Evolutionary conservation across 345 rosid species (phyloP).

Genomic region (Gossypium anomalum): DNA sequence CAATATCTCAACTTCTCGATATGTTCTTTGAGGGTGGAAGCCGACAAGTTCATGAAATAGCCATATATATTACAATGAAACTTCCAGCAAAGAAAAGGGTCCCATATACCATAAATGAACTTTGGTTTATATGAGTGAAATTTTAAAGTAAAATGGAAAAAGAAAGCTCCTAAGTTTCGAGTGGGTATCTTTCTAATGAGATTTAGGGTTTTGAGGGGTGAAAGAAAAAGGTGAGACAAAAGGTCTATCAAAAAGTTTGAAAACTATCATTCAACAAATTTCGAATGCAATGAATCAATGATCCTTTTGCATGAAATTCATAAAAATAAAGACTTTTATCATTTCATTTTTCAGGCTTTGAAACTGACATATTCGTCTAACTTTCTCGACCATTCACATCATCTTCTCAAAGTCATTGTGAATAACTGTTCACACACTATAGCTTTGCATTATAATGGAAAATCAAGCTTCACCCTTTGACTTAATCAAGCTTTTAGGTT

Average conservation of each 20-base stretch:
- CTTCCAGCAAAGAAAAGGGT: constrained; percentile 15
- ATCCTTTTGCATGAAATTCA: constrained; percentile 36
- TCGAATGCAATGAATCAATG: constrained; percentile 34
- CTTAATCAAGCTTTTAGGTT: too few relatives aligned
- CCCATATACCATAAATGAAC: constrained; percentile 17
- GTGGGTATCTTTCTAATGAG: constrained; percentile 14
- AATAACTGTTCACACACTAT: too few relatives aligned
- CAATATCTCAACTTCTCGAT: neutral
- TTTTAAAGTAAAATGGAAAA: neutral
- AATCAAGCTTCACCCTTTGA: too few relatives aligned
- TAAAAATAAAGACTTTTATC: neutral
- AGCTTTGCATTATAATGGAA: too few relatives aligned
- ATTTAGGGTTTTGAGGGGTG: neutral
- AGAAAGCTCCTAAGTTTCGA: constrained; percentile 24
- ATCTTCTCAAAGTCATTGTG: too few relatives aligned
- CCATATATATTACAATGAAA: neutral
- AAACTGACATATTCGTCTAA: constrained; percentile 8
- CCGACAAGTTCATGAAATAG: constrained; percentile 11
- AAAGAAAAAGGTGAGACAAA: constrained; percentile 5
- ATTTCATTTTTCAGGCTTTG: neutral
- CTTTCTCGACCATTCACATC: neutral
- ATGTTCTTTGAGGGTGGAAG: neutral
- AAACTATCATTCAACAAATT: constrained; percentile 24
- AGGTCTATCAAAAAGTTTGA: constrained; percentile 12
- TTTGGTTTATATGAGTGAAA: neutral